These are phyloP conservation scores for Sordaria brevicollis DNA, from an alignment of 495 filamentous ascomycete genomes.

Conservation along the genomic window DNA sequence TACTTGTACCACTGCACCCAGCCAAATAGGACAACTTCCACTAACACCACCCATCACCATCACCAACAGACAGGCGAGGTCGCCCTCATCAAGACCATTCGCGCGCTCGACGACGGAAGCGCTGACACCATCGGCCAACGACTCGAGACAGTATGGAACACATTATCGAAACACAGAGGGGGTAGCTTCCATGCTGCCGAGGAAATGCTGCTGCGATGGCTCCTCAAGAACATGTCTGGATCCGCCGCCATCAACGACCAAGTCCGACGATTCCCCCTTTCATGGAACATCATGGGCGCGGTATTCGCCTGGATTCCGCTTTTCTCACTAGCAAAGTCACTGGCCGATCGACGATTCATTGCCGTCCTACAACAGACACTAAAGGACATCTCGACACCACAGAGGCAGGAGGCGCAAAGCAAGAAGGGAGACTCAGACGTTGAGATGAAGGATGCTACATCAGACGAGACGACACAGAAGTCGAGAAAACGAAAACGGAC, in stretches of 20 bases:
- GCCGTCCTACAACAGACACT: slow-evolving; percentile 30
- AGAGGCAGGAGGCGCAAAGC: neutral
- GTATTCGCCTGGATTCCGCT: slow-evolving; percentile 32
- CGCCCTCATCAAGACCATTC: slow-evolving; percentile 15
- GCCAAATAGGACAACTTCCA: neutral
- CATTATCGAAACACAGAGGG: slow-evolving; percentile 17
- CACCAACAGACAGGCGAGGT: slow-evolving; percentile 12
- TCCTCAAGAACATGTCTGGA: slow-evolving; percentile 39
- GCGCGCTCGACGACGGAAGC: slow-evolving; percentile 29
- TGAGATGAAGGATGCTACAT: slow-evolving; percentile 18
- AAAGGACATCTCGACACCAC: slow-evolving; percentile 28
- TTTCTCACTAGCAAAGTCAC: slow-evolving; percentile 34
- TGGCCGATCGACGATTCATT: slow-evolving; percentile 34
- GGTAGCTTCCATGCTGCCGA: slow-evolving; percentile 35
- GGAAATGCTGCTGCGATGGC: slow-evolving; percentile 37
- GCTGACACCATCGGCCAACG: slow-evolving; percentile 27
- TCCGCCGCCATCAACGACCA: slow-evolving; percentile 28
- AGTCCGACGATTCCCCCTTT: slow-evolving; percentile 31
- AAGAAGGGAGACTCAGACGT: slow-evolving; percentile 10
- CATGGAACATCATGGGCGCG: slow-evolving; percentile 32
- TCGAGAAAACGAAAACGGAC: slow-evolving; percentile 29
- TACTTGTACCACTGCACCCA: neutral
- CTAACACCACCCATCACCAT: neutral
- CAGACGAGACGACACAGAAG: slow-evolving; percentile 1
- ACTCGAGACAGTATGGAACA: slow-evolving; percentile 27